phyloP scores from a whole-genome alignment of 2,329 filamentous ascomycete genomes.

The Fusarium chuoi region DNA sequence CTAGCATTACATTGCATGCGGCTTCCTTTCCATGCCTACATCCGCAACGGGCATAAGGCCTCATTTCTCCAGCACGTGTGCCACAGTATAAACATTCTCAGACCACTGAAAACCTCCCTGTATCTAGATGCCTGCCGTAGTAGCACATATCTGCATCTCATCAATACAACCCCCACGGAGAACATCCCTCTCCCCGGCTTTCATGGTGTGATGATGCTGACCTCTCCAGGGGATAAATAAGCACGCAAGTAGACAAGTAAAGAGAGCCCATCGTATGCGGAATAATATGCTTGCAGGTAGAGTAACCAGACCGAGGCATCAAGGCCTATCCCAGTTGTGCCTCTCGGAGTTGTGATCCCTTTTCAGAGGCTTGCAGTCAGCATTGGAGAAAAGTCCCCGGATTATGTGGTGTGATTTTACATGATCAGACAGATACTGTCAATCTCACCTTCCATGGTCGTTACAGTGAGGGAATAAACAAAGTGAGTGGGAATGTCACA shows the following conservation, averaged over 20 bases:
- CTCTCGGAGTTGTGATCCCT: conserved; percentile 29
- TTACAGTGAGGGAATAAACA: background rate
- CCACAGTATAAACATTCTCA: background rate
- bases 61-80: conserved; percentile 12
- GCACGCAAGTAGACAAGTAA: conserved; percentile 16
- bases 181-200: conserved; percentile 7
- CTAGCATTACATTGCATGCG: conserved; percentile 3
- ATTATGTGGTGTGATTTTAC: conserved; percentile 5
- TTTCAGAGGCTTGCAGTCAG: conserved; percentile 20
- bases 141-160: conserved; percentile 12
- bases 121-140: background rate
- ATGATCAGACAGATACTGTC: background rate
- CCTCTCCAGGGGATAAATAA: conserved; percentile 10
- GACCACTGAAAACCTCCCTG: background rate
- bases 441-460: conserved; percentile 1
- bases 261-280: conserved; percentile 13
- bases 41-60: conserved; percentile 18
- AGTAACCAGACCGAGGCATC: conserved; percentile 21
- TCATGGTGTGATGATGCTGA: conserved; percentile 36
- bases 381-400: background rate
- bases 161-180: conserved; percentile 23
- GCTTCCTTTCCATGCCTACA: conserved; percentile 9
- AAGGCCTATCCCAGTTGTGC: conserved; percentile 3
- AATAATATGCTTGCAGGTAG: background rate
- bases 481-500: background rate